Evolutionary conservation across 805 yeast genomes (phyloP), one percentile per base, ranked within the genome.

Genomic region (Sporopachydermia lactativora): DNA sequence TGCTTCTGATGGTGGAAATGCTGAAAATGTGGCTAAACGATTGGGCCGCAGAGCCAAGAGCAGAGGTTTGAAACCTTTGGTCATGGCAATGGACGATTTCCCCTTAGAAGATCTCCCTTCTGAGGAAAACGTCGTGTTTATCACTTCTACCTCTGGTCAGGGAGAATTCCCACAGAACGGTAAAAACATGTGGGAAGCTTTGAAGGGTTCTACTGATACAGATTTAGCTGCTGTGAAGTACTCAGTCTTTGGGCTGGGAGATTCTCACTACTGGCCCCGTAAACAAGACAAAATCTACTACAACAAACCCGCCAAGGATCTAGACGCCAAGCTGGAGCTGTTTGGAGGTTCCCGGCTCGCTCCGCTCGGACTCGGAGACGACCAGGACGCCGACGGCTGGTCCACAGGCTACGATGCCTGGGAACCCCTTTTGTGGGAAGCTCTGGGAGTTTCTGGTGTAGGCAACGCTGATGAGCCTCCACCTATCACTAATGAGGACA

Each of bases 321-420:
- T 89, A 47, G 66, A 61, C 55, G 72, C 71, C 47, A 76, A 79
- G 47, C 62, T 89, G 46, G 64, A 62, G 47, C 63, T 79, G 43
- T 68, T 84, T 44, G 92, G 94, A 36, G 96, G 81, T 45, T 74
- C 69, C 45, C 75, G 74, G 44, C 62, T 89, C 41, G 71, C 75
- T 43, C 82, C 81, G 3, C 61, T 86, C 37, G 96, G 95, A 15
- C 66, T 83, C 38, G 97, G 97, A 62, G 96, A 89, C 59, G 97
- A 89, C 56, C 97, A 89, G 64, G 97, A 84, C 57, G 94, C 95
- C 16, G 96, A 89, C 65, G 96, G 96, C 15, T 86, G 70, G 62
- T 77, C 77, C 50, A 88, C 96, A 18, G 96, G 92, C n/a, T 89
- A 80, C 59, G 75, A 77, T 44, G 77, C 64, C 36, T 89, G 96